Evolutionary conservation across 2,329 filamentous ascomycete genomes (phyloP), one percentile per base, ranked within the genome.

Genomic region (Trichoderma guizhouense): DNA sequence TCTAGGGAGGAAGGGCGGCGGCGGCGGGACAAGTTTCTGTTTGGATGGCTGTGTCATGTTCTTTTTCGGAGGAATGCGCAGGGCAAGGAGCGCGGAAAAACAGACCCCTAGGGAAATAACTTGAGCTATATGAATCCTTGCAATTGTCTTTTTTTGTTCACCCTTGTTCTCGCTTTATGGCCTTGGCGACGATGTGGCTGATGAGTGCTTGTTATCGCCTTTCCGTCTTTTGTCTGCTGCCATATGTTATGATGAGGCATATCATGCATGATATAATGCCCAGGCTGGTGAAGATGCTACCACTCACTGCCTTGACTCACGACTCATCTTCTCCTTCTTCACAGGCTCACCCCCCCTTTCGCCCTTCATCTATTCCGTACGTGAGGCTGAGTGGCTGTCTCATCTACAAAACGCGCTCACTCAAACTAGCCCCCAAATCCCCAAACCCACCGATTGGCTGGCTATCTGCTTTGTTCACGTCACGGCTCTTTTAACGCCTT

Each of bases 11-110:
- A 32, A 30, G 47, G 66, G 34, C 21, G 57, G 32, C 26, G 67
- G 55, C 26, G 67, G 55, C 61, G 71, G 71, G 71, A 71, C 47
- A 71, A 71, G 36, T 43, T 69, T 32, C 30, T 63, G 58, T 69
- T 53, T 36, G 28, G 36, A 60, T 47, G 65, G 53, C 26, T 32
- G 53, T 71, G 34, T 57, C 34, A 36, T 36, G 34, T 64, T 64
- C 47, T 55, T 24, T 53, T 57, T 57, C 58, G 21, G 32, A 57
- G 43, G 30, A 43, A 43, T 63, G 68, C 68, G 68, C 68, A 57
- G 30, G 47, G 32, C 43, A 63, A 36, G 60, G 67, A 57, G 43
- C 60, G 68, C 51, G 66, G 57, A 36, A 36, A 69, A 69, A 32
- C 36, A 60, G 34, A 21, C 15, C 67, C 67, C 30, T 64, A 64